These are phyloP conservation scores for Lepidium didymum DNA, from an alignment of 345 rosid genomes.

Conservation along the genomic window DNA sequence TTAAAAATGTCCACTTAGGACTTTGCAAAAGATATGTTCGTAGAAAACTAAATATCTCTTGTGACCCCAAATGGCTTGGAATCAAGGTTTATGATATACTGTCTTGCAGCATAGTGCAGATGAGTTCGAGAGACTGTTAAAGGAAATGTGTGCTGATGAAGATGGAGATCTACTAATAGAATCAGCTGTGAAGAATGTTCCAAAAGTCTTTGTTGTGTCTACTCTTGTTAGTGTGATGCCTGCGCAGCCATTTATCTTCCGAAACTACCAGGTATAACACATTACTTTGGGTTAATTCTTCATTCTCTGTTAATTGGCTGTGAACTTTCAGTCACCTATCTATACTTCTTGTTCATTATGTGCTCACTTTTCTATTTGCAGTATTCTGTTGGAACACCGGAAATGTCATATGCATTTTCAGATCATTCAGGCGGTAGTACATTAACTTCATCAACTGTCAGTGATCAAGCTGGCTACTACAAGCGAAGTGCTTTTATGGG, in stretches of 20 bases:
- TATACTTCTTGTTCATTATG: background rate
- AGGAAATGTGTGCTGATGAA: constrained; percentile 97
- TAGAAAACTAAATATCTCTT: background rate
- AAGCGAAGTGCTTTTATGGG: constrained; percentile 90
- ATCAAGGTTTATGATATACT: constrained; percentile 27
- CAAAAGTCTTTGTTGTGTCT: constrained; percentile 91
- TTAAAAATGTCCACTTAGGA: background rate
- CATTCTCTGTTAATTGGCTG: background rate
- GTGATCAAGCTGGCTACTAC: constrained; percentile 77
- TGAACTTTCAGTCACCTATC: background rate
- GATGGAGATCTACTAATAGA: constrained; percentile 93
- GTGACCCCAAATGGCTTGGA: constrained; percentile 10
- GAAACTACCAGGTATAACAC: constrained; percentile 82
- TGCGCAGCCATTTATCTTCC: constrained; percentile 92
- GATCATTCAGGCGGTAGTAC: constrained; percentile 65
- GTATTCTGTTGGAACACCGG: constrained; percentile 95
- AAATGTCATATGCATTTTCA: constrained; percentile 64
- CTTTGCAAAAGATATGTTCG: background rate
- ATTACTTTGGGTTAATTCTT: background rate
- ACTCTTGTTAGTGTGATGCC: constrained; percentile 93
- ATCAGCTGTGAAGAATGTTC: constrained; percentile 82
- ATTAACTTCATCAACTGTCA: constrained; percentile 57
- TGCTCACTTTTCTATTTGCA: constrained; percentile 29
- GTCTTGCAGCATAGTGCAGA: constrained; percentile 97
- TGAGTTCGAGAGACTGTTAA: constrained; percentile 88